Base-by-base conservation (phyloP, 805 yeast genomes). In the Candida parachauliodes region DNA sequence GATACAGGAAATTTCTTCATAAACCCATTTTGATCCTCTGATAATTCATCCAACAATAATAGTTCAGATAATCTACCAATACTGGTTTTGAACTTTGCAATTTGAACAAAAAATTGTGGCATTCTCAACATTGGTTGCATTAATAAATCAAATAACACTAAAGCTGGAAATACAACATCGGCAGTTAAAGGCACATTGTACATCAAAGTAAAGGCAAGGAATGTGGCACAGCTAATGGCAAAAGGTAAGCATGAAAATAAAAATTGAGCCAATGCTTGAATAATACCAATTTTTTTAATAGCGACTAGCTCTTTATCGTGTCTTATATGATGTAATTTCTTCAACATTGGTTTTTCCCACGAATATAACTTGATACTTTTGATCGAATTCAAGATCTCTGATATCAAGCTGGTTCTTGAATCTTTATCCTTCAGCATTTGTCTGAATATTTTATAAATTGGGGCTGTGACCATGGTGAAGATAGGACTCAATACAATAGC, bases 271-370 rank as follows among this genome's bases (percentile, higher is more conserved):
- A 56, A 47, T 4, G 70, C 57, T 33, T 54, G 61, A 34, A 50
- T 50, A 18, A 63, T 48, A 21, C 70, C 69, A 25, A 62, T 55
- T 34, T 47, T 51, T 29, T 47, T 53, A 25, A 47, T 41, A 9
- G 49, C 49, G 15, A 39, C 38, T 38, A 66, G 51, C 40, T 66
- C 70, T 41, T 59, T 55, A 14, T 52, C 54, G 42, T 64, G 59
- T 54, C 72, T 57, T 23, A 65, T 47, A 3, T 48, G 53, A 36
- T 46, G 47, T 24, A 66, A 52, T 34, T 56, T 54, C 26, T 50
- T 45, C 40, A 64, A 46, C 66, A 65, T 63, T 16, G 71, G 70
- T 20, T 45, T 43, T 42, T 66, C 71, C 72, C 72, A 66, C 2
- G 70, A 57, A 44, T 65, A 66, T 22, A 66, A 55, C 44, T 66